Percentiles rank a stretch among this genome's conserved stretches.
Evolutionary conservation across 345 rosid species (phyloP).

Genomic region (Erodium maritimum): DNA sequence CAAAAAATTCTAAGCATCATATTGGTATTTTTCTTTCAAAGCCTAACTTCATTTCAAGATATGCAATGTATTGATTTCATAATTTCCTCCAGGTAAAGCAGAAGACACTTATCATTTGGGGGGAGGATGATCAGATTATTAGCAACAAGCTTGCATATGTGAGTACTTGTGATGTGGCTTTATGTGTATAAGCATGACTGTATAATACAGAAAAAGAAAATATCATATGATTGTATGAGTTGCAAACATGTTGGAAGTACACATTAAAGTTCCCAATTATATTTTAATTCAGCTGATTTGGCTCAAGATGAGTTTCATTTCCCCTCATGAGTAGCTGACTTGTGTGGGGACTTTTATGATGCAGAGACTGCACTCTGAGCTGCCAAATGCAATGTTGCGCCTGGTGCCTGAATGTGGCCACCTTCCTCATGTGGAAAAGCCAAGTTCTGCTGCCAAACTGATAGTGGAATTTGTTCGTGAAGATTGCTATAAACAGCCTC

Average conservation of each 20-base stretch:
- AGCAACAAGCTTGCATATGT: constrained; percentile 74
- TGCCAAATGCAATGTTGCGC: constrained; percentile 45
- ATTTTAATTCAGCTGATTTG: too few species aligned
- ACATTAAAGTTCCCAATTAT: too few species aligned
- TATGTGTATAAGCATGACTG: neutral
- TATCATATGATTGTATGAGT: too few species aligned
- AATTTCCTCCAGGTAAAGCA: constrained; percentile 45
- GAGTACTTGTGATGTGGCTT: constrained; percentile 11
- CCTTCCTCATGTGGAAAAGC: constrained; percentile 82
- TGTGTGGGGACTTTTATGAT: constrained; percentile 4
- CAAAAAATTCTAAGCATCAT: too few species aligned
- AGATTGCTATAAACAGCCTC: constrained; percentile 23
- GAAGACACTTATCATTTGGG: constrained; percentile 78
- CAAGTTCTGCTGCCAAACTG: constrained; percentile 39
- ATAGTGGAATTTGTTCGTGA: constrained; percentile 48
- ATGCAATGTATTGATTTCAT: neutral
- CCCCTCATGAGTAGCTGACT: neutral
- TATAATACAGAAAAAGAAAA: too few species aligned
- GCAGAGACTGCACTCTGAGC: constrained; percentile 65
- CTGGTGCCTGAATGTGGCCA: constrained; percentile 85
- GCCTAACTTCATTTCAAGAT: neutral
- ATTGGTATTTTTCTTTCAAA: too few species aligned
- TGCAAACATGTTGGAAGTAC: too few species aligned
- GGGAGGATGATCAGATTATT: constrained; percentile 73
- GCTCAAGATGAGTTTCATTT: too few species aligned